Base-by-base conservation (phyloP, 805 yeast species). In the Ogataea chonburiensis region DNA sequence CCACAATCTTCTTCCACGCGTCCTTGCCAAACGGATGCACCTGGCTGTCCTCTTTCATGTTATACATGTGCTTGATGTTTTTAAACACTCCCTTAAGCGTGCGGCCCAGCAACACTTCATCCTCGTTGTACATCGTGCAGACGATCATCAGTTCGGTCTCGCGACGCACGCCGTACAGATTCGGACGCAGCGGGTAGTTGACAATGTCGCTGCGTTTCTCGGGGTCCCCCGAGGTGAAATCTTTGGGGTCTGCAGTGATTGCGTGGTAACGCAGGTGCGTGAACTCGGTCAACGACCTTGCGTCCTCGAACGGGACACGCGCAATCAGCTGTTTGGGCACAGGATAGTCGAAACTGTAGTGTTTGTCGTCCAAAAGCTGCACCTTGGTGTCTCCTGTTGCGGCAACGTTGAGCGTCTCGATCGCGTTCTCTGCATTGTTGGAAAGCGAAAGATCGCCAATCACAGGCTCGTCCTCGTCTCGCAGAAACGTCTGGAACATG, bases 1-100 rank as follows among this genome's bases (percentile, higher is more conserved):
- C 91, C 7, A 86, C 95, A 22, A 91, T 77, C 52, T 87, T 88
- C 52, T 88, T 86, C 98, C 98, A 91, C 2, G 93, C 80, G 40
- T 86, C 93, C 27, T 79, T 77, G 17, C 97, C 98, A 95, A 96
- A 91, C 2, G 79, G 74, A 20, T 75, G 73, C 3, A 79, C 71
- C 40, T 75, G 70, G 17, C 79, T 70, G 20, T 50, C 45, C 7
- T 45, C 50, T 1, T 45, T 29, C 27, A 56, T 28, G 46, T 83
- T 74, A 34, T 77, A 72, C 66, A 91, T 74, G 57, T 86, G 79
- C 45, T 77, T 75, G 50, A 91, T 83, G 58, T 91, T 91, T 39
- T 86, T 84, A 66, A 91, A 86, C 10, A 86, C 85, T 53, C 97
- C 96, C 54, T 86, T 85, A 46, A 89, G 69, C 5, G 96, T 87